Evolutionary conservation across 1,284 basidiomycete genomes (phyloP).

Genomic region (Fistulinella cinereoalba): DNA sequence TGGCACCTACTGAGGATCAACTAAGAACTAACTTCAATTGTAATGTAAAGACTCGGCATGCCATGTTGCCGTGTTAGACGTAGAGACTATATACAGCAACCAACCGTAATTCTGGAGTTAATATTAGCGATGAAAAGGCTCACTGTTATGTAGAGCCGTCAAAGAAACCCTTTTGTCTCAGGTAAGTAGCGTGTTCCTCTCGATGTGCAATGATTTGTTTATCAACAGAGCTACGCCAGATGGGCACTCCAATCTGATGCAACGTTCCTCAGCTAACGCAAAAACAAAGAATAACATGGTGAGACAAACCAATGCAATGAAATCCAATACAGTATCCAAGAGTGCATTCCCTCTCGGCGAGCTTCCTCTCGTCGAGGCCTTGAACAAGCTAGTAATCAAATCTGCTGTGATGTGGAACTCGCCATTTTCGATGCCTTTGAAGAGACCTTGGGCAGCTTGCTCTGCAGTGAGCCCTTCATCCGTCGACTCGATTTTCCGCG

Average conservation of each 20-base stretch:
- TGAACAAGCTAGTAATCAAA: constrained; percentile 66
- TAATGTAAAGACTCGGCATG: too few species aligned
- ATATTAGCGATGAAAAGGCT: too few species aligned
- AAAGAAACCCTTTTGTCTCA: constrained; percentile 30
- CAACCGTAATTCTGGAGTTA: too few species aligned
- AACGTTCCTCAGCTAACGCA: too few species aligned
- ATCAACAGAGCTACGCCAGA: constrained; percentile 34
- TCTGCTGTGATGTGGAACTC: constrained; percentile 78
- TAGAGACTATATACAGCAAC: too few species aligned
- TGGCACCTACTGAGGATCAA: too few species aligned
- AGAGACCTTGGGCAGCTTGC: constrained; percentile 58
- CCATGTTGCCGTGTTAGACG: too few species aligned
- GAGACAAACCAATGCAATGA: constrained; percentile 25
- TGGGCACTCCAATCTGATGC: constrained; percentile 28
- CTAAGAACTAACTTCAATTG: too few species aligned
- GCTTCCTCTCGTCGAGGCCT: constrained; percentile 65
- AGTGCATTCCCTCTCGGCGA: constrained; percentile 45
- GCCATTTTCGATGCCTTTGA: constrained; percentile 72
- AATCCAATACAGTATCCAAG: constrained; percentile 19
- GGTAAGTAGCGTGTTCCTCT: constrained; percentile 27
- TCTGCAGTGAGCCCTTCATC: constrained; percentile 72
- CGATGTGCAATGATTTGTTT: constrained; percentile 25
- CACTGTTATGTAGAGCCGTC: constrained; percentile 6
- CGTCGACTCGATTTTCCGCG: constrained; percentile 76
- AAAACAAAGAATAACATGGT: too few species aligned